Evolutionary conservation across 371 early-diverging fungal species (phyloP), one percentile per base, ranked within the genome.

Genomic region (Sporodiniella umbellata): DNA sequence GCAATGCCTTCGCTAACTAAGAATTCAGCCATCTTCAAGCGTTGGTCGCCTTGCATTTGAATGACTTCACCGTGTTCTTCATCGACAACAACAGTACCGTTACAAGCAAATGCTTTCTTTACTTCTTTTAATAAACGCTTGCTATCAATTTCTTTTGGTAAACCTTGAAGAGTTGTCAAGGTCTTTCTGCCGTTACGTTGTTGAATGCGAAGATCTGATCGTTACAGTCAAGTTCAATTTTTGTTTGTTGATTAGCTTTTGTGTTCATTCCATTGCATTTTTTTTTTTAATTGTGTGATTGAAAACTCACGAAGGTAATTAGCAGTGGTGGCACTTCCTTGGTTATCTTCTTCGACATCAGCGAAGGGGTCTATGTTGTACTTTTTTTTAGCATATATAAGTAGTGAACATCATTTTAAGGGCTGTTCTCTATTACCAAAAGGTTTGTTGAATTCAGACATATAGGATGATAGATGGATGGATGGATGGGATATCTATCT

Each of bases 131-230:
- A 80, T 58, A 98, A 70, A 50, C 81, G 79, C 76, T 92, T 94
- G 58, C 82, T 82, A 68, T 97, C 95, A 49, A 90, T 81, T 52
- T 89, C 87, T 19, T 70, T 71, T 52, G 93, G 90, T 25, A 95
- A 79, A 18, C 95, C 96, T 70, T 93, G 91, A 26, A 96, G 81
- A 28, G 96, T 94, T 11, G 98, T 96, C 58, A 95, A 77, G 44
- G 94, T 94, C 75, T 98, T 98, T 69, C 95, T 87, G 56, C 97
- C 95, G 77, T 93, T 94, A 62, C 97, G 92, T 74, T 93, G 96
- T 71, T 95, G 95, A 55, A 96, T 90, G 71, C 98, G 94, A 62
- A 96, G 88, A 78, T 96, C 89, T 89, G 46, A 33, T 15, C 12
- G 25, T 23, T 23, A 24, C 8, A 49, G n/a, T 12, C 18, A 40